phyloP scores from a whole-genome alignment of 352 stramenopile species.

The Phytopythium mirpurense region DNA sequence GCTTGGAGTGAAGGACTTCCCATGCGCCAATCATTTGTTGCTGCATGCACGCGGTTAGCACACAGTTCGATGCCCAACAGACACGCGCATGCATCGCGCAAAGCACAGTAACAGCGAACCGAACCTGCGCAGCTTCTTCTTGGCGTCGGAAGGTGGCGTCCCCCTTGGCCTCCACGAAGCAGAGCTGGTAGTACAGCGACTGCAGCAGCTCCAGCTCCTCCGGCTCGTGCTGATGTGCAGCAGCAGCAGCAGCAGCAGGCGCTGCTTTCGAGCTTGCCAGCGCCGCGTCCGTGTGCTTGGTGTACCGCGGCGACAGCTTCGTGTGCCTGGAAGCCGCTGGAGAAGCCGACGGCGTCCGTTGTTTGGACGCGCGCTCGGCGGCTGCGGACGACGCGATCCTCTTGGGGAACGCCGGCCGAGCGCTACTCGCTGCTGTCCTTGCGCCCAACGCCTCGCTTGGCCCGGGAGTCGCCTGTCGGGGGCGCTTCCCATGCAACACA shows the following conservation, averaged over 20 bases:
- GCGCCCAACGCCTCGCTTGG: not conserved
- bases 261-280: not conserved
- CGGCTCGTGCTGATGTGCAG: not conserved
- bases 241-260: not conserved
- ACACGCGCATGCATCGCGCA: too few relatives aligned
- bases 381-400: conserved; percentile 8
- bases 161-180: conserved; percentile 35
- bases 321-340: not conserved
- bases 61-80: not conserved
- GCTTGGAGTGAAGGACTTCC: conserved; percentile 40
- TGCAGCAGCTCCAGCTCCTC: conserved; percentile 50
- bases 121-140: conserved; percentile 43
- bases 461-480: not conserved
- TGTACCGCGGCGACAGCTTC: not conserved
- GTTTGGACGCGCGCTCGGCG: conserved; percentile 8
- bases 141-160: conserved; percentile 32
- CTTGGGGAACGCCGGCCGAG: conserved; percentile 14
- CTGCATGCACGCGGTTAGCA: conserved; percentile 10
- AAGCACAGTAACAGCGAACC: too few relatives aligned
- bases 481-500: not conserved
- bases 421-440: not conserved
- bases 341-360: not conserved
- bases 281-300: not conserved
- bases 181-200: conserved; percentile 45
- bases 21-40: conserved; percentile 38